Percentiles rank a stretch among this genome's conserved stretches.
Evolutionary conservation across 164 flowering plant genomes (phyloP).

Genomic region (Santalum album): DNA sequence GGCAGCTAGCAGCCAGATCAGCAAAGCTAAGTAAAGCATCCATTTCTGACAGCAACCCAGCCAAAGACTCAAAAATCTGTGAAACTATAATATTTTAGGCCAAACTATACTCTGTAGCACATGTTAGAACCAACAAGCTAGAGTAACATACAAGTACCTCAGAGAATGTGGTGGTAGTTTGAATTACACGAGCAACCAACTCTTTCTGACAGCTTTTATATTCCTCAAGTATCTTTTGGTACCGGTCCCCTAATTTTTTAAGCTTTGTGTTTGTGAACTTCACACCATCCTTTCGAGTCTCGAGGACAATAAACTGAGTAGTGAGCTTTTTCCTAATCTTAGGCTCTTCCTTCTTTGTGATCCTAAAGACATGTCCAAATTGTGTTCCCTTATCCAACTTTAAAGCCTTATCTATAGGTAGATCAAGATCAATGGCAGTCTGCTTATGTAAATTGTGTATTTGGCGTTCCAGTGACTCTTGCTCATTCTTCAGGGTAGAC

Average conservation of each 20-base stretch:
- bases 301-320: slow-evolving; percentile 73
- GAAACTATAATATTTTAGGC: slow-evolving; percentile 13
- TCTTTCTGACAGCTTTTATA: slow-evolving; percentile 78
- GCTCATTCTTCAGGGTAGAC: slow-evolving; percentile 53
- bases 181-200: slow-evolving; percentile 71
- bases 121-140: slow-evolving; percentile 4
- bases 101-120: no score
- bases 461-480: slow-evolving; percentile 60
- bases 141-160: slow-evolving; percentile 47
- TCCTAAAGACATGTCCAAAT: slow-evolving; percentile 94
- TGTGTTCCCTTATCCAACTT: slow-evolving; percentile 91
- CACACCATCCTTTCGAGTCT: slow-evolving; percentile 95
- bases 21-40: slow-evolving; percentile 98
- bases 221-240: slow-evolving; percentile 75
- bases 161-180: slow-evolving; percentile 71
- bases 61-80: slow-evolving; percentile 79
- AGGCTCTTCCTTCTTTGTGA: slow-evolving; percentile 98
- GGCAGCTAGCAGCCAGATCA: slow-evolving; percentile 80
- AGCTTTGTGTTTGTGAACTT: slow-evolving; percentile 93
- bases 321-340: slow-evolving; percentile 82
- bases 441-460: slow-evolving; percentile 70
- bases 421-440: slow-evolving; percentile 83
- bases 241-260: slow-evolving; percentile 76
- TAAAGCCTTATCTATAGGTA: slow-evolving; percentile 71
- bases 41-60: slow-evolving; percentile 75